phyloP scores from a whole-genome alignment of 352 stramenopile genomes.

The Peronospora farinosa region DNA sequence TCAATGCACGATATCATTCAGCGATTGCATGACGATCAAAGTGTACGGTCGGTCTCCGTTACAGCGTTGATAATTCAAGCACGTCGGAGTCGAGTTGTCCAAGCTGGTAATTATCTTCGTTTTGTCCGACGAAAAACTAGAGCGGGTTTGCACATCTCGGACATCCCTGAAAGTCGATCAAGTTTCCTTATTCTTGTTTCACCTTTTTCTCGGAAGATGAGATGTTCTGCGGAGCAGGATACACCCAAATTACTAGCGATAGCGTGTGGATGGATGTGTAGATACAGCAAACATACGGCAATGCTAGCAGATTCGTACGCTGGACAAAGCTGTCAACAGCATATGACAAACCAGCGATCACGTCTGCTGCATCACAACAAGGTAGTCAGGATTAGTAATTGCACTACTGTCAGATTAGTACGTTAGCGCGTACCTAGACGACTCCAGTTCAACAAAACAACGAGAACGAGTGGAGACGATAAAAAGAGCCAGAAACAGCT shows the following conservation, averaged over 20 bases:
- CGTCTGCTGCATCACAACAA: conserved; percentile 16
- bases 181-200: conserved; percentile 25
- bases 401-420: conserved; percentile 15
- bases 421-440: conserved; percentile 16
- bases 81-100: no score
- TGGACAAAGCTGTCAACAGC: conserved; percentile 45
- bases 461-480: conserved; percentile 45
- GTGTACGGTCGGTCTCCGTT: background rate
- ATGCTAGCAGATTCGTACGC: conserved; percentile 45
- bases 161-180: no score
- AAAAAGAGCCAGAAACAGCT: conserved; percentile 41
- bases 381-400: conserved; percentile 2
- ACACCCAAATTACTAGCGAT: conserved; percentile 44
- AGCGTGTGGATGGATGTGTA: conserved; percentile 69
- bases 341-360: conserved; percentile 24
- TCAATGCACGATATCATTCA: background rate
- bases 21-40: background rate
- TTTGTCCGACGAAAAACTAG: no score
- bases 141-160: no score
- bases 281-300: conserved; percentile 63
- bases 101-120: no score
- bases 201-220: conserved; percentile 7
- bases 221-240: conserved; percentile 5
- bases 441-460: conserved; percentile 25
- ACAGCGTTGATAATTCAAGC: background rate